phyloP scores from a whole-genome alignment of 306 rosid genomes.

The Pyrus communis region DNA sequence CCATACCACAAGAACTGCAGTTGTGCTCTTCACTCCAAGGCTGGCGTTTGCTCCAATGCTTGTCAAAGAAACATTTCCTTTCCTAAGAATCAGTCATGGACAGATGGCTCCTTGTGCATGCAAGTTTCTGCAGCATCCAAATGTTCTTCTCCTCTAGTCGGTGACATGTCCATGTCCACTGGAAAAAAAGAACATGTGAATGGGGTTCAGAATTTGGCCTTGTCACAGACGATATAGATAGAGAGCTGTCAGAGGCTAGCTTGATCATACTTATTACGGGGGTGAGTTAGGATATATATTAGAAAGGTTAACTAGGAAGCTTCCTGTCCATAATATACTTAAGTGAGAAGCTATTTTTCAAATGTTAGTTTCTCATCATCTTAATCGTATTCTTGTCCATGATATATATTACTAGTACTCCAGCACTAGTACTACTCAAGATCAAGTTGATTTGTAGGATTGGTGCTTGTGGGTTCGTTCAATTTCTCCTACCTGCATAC shows the following conservation, averaged over 20 bases:
- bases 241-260: neutral
- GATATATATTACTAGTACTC: neutral
- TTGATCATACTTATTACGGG: neutral
- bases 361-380: neutral
- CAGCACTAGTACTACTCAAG: neutral
- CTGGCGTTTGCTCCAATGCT: neutral
- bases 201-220: neutral
- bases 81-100: conserved; percentile 14
- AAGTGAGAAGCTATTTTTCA: neutral
- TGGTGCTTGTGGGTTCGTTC: neutral
- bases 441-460: neutral
- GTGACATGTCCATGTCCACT: neutral
- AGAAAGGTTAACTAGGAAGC: neutral
- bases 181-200: neutral
- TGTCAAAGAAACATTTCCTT: conserved; percentile 18
- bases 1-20: conserved; percentile 53
- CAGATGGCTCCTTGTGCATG: neutral
- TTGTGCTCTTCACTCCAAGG: conserved; percentile 19
- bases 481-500: neutral
- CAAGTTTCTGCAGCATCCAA: neutral
- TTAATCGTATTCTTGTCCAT: neutral
- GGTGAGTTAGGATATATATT: neutral
- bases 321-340: too few relatives aligned
- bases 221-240: neutral
- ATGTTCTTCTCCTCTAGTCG: neutral